phyloP scores from a whole-genome alignment of 2,329 filamentous ascomycete genomes.

The Fusarium tupiense region DNA sequence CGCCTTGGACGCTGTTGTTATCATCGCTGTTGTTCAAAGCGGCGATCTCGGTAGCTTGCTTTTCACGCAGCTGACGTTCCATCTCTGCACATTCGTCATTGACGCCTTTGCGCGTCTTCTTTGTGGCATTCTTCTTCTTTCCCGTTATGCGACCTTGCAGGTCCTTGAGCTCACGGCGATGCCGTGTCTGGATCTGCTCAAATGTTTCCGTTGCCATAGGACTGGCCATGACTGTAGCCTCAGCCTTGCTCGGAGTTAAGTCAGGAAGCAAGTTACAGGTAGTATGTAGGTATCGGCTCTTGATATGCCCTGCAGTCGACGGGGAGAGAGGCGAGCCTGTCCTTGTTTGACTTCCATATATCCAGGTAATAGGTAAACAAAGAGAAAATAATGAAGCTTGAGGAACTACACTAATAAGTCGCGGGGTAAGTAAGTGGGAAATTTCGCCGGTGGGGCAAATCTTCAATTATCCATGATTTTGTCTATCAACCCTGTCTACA shows the following conservation, averaged over 20 bases:
- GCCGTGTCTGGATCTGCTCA: constrained; percentile 80
- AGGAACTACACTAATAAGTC: constrained; percentile 7
- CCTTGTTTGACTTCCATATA: not conserved
- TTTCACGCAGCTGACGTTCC: constrained; percentile 72
- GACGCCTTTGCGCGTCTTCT: constrained; percentile 81
- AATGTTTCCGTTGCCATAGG: constrained; percentile 59
- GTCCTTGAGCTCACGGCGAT: constrained; percentile 89
- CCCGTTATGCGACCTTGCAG: constrained; percentile 86
- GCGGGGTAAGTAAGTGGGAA: constrained; percentile 29
- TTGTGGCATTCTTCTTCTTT: constrained; percentile 97
- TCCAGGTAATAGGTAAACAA: not conserved
- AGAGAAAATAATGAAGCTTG: not conserved
- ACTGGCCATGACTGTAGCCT: constrained; percentile 41
- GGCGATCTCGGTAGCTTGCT: constrained; percentile 70
- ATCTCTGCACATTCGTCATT: constrained; percentile 79
- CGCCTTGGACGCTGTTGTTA: constrained; percentile 28
- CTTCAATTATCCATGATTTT: constrained; percentile 10
- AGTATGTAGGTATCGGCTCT: not conserved
- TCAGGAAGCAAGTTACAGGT: not conserved
- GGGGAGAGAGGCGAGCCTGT: not conserved
- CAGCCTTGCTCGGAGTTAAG: not conserved
- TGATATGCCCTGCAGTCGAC: not conserved
- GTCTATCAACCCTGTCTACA: not conserved
- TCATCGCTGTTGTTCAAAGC: constrained; percentile 47
- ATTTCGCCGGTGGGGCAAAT: constrained; percentile 23